Conservation (phyloP, 2,329 filamentous ascomycete species). For the Metarhizium humberi region DNA sequence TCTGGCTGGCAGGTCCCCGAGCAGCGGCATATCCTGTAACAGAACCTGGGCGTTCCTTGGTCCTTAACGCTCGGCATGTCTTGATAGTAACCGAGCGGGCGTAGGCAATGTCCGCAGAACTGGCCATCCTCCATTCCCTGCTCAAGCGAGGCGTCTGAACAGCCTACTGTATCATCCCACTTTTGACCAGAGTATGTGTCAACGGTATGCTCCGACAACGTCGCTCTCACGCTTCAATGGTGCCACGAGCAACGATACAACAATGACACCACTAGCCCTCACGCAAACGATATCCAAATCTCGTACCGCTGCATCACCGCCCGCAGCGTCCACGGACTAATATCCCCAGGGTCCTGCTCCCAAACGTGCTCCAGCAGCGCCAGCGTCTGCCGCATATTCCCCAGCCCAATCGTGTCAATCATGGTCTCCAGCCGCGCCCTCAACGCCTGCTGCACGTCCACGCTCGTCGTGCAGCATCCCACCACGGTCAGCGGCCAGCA, state of each 20-base stretch:
- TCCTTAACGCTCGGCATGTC: too few relatives aligned
- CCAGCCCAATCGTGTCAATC: slow-evolving; percentile 29
- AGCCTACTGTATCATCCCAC: too few relatives aligned
- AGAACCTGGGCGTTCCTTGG: too few relatives aligned
- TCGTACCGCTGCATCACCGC: slow-evolving; percentile 34
- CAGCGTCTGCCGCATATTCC: slow-evolving; percentile 35
- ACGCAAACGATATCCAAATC: slow-evolving; percentile 41
- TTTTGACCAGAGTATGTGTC: too few relatives aligned
- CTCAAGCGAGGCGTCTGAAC: too few relatives aligned
- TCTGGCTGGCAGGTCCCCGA: too few relatives aligned
- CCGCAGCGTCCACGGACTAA: slow-evolving; percentile 34
- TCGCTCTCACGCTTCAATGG: not conserved
- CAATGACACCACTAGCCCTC: slow-evolving; percentile 1
- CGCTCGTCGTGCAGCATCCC: slow-evolving; percentile 25
- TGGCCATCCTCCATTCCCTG: too few relatives aligned
- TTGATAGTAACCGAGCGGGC: too few relatives aligned
- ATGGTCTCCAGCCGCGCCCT: slow-evolving; percentile 23
- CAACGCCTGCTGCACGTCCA: slow-evolving; percentile 25
- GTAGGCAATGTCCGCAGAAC: too few relatives aligned
- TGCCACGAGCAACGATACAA: too few relatives aligned
- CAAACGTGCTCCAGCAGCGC: slow-evolving; percentile 33
- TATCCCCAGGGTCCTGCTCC: slow-evolving; percentile 19
- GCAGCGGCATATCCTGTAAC: too few relatives aligned
- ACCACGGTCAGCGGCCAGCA: slow-evolving; percentile 30
- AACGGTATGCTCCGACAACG: too few relatives aligned